These are phyloP conservation scores for Catharanthus roseus DNA, from an alignment of 257 asterid species.

Conservation along the genomic window DNA sequence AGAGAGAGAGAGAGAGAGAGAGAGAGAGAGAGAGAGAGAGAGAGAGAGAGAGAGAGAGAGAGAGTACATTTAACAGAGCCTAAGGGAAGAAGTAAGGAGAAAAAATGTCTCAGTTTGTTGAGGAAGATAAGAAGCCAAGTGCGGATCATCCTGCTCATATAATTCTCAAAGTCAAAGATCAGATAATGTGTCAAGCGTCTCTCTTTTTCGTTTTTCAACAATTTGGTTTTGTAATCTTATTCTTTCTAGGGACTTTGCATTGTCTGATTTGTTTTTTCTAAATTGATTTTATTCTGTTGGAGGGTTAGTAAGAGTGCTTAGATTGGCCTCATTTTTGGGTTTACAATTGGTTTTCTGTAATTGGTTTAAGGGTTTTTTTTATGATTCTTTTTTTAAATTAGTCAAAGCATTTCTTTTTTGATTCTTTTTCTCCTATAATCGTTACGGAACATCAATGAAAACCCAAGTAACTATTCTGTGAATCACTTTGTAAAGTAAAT, in stretches of 20 bases:
- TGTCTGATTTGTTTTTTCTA: neutral
- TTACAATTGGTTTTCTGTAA: neutral
- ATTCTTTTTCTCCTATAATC: neutral
- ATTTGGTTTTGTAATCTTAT: neutral
- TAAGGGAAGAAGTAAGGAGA: neutral
- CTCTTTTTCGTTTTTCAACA: neutral
- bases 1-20: no score
- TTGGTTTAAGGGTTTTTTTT: neutral
- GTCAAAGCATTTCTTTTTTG: neutral
- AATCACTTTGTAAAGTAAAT: neutral
- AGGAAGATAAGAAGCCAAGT: slow-evolving; percentile 38
- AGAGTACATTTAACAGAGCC: no score
- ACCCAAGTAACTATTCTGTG: neutral
- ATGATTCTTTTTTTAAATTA: neutral
- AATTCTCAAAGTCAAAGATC: slow-evolving; percentile 44
- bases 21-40: no score
- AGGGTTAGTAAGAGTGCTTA: no score
- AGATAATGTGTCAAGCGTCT: slow-evolving; percentile 13
- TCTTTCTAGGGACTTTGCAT: neutral
- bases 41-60: neutral
- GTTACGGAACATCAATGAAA: neutral
- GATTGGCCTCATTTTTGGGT: no score
- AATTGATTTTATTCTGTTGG: no score
- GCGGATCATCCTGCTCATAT: slow-evolving; percentile 34
- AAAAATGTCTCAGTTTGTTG: slow-evolving; percentile 34